phyloP scores from a whole-genome alignment of 305 asterid genomes.

The Fraxinus baroniana region DNA sequence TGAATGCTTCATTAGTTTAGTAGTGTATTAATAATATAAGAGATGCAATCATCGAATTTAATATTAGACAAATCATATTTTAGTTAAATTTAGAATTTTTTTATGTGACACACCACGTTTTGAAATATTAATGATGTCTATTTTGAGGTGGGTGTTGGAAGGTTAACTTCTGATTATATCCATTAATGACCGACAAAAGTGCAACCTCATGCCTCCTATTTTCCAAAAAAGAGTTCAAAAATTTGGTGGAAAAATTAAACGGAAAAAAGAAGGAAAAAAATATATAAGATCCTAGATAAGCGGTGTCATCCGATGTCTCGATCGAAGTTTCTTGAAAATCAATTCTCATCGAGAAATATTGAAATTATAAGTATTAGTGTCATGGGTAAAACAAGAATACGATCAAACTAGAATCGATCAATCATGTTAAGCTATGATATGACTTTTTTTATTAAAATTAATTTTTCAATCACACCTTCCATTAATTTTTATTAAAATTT shows the following conservation, averaged over 20 bases:
- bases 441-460: too few relatives aligned
- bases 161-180: neutral
- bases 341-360: neutral
- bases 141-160: neutral
- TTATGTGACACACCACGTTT: neutral
- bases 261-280: neutral
- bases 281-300: neutral
- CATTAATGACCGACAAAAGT: neutral
- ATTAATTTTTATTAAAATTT: too few relatives aligned
- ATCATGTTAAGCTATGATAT: too few relatives aligned
- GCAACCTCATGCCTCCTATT: neutral
- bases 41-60: neutral
- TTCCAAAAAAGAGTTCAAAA: neutral
- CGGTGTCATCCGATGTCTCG: neutral
- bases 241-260: neutral
- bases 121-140: neutral
- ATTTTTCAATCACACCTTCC: too few relatives aligned
- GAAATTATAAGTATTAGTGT: neutral
- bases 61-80: neutral
- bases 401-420: neutral
- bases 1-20: neutral
- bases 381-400: neutral
- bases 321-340: neutral
- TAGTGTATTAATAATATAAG: neutral
- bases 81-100: neutral